Conservation (phyloP, 2,329 filamentous ascomycete genomes). For the Fusarium subglutinans region DNA sequence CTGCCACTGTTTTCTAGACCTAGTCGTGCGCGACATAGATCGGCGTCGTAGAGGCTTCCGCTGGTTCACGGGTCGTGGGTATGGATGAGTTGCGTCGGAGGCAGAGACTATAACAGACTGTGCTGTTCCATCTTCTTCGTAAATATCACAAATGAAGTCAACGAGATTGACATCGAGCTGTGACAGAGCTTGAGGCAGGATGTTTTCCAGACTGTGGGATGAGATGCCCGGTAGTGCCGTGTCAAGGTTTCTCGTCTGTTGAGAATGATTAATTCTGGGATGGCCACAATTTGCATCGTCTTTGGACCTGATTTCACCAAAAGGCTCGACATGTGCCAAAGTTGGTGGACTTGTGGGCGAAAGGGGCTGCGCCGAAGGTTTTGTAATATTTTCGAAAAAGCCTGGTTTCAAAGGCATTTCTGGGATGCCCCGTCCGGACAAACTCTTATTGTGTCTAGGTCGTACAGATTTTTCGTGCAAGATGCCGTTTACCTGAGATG, state of each 20-base stretch:
- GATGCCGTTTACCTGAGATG: constrained; percentile 44
- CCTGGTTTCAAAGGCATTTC: constrained; percentile 49
- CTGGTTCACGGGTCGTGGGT: constrained; percentile 22
- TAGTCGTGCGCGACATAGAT: neutral
- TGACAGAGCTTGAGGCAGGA: constrained; percentile 66
- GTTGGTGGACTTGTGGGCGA: neutral
- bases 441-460: constrained; percentile 41
- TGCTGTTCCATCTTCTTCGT: constrained; percentile 64
- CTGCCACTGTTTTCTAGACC: constrained; percentile 60
- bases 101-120: constrained; percentile 54
- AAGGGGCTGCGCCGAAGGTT: constrained; percentile 29
- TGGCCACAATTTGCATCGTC: constrained; percentile 16
- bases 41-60: constrained; percentile 21
- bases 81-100: neutral
- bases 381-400: constrained; percentile 52
- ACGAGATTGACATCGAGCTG: constrained; percentile 64
- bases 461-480: constrained; percentile 50
- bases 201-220: constrained; percentile 31
- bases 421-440: constrained; percentile 45
- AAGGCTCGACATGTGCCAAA: neutral
- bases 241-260: neutral
- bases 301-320: constrained; percentile 29
- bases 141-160: constrained; percentile 68
- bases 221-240: neutral
- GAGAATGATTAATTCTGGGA: constrained; percentile 35